Evolutionary conservation across 1,284 basidiomycete genomes (phyloP).

Genomic region (Ustilago vetiveriae): DNA sequence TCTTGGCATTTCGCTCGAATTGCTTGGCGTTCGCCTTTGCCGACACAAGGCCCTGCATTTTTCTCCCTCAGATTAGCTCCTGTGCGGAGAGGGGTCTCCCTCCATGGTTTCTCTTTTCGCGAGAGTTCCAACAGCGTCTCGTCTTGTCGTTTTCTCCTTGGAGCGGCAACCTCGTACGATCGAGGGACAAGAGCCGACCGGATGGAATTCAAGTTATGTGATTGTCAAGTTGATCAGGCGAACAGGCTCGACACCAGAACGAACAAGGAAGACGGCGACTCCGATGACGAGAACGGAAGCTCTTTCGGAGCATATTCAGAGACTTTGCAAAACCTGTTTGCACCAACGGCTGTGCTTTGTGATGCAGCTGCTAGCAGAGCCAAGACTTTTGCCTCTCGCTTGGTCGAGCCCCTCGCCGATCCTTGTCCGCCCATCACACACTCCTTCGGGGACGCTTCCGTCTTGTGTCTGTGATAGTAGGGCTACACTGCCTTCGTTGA

Average conservation of each 20-base stretch:
- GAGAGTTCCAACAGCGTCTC: too few relatives aligned
- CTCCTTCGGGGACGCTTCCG: too few relatives aligned
- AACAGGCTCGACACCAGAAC: not conserved
- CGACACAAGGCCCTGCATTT: not conserved
- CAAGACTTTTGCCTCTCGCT: constrained; percentile 27
- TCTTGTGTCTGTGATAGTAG: not conserved
- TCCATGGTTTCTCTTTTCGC: too few relatives aligned
- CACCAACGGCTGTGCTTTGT: constrained; percentile 25
- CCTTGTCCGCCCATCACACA: constrained; percentile 6
- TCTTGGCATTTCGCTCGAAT: constrained; percentile 24
- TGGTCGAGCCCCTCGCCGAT: constrained; percentile 33
- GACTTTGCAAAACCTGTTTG: too few relatives aligned
- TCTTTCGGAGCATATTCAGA: too few relatives aligned
- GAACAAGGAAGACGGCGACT: not conserved
- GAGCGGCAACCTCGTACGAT: too few relatives aligned
- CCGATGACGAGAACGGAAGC: not conserved
- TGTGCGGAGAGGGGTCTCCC: too few relatives aligned
- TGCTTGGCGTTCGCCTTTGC: constrained; percentile 18
- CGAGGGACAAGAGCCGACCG: too few relatives aligned
- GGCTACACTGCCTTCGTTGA: too few relatives aligned
- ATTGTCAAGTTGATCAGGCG: not conserved
- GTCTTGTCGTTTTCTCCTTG: too few relatives aligned
- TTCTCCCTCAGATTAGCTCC: too few relatives aligned
- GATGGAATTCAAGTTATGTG: too few relatives aligned
- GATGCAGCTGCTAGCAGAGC: constrained; percentile 5